Evolutionary conservation across 805 yeast genomes (phyloP), one percentile per base, ranked within the genome.

Genomic region (Cyberlindnera bimundalis): DNA sequence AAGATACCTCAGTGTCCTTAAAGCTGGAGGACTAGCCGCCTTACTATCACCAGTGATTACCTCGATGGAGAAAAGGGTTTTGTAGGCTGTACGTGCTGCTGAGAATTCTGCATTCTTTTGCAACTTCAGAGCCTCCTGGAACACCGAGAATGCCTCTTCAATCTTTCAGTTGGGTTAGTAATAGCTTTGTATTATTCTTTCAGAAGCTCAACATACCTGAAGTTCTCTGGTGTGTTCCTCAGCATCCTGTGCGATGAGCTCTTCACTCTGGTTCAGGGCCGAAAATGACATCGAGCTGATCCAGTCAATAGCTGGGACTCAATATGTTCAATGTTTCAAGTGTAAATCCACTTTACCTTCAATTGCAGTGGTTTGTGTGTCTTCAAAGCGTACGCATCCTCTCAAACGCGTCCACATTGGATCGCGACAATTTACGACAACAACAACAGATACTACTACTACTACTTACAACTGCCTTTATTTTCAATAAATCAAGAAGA

Each of bases 211-310:
- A 46, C 59, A 11, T 30, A 77, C 76, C 53, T 91, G 97, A 18
- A 91, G 67, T 58, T 93, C 99, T 35, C 96, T 69, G 1, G 97
- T 84, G 55, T 89, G 96, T 48, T 88, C 91, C 48, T 90, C 96
- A 25, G 82, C 84, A 48, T 86, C 91, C 26, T 76, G 67, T 15
- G 63, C 64, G 5, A 74, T 63, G 37, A 84, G 86, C 55, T 85
- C 95, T 42, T 84, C 91, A 29, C 75, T 75, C 33, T 82, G 64
- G 55, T 91, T 91, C 32, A 90, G 70, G 2, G 98, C 95, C 24
- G 81, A 72, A 60, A 91, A 48, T 5, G 38, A 36, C 39, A 36
- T n/a, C n/a, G n/a, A n/a, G n/a, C n/a, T n/a, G n/a, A n/a, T n/a
- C n/a, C n/a, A n/a, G n/a, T n/a, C n/a, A n/a, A n/a, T n/a, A n/a